Evolutionary conservation across 2,329 filamentous ascomycete species (phyloP).

Genomic region (Penicillium sumatraense): DNA sequence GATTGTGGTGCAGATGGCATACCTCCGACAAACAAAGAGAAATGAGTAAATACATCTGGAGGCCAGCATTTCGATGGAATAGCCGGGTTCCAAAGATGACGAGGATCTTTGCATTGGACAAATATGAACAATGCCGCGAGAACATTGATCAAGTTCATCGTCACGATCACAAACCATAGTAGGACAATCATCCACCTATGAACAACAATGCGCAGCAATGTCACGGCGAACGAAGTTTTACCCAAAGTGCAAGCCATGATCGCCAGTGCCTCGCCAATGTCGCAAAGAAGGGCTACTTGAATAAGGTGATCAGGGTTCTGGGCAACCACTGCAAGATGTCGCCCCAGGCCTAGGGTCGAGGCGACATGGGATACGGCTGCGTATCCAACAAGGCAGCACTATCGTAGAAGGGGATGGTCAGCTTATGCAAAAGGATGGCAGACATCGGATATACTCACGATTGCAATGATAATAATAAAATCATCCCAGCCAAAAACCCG

Average conservation of each 20-base stretch:
- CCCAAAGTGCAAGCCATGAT: conserved; percentile 47
- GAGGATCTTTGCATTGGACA: conserved; percentile 26
- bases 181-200: conserved; percentile 37
- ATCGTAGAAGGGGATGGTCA: not conserved
- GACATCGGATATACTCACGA: conserved; percentile 7
- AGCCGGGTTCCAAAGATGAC: conserved; percentile 23
- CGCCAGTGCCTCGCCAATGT: conserved; percentile 39
- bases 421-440: not conserved
- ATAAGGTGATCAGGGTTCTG: conserved; percentile 19
- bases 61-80: conserved; percentile 29
- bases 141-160: conserved; percentile 28
- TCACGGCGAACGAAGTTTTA: conserved; percentile 47
- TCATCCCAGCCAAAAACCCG: conserved; percentile 25
- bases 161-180: conserved; percentile 41
- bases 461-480: conserved; percentile 19
- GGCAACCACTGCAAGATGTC: conserved; percentile 14
- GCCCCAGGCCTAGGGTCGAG: conserved; percentile 15
- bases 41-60: conserved; percentile 23
- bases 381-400: conserved; percentile 19
- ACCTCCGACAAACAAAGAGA: conserved; percentile 29
- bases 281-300: conserved; percentile 20
- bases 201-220: conserved; percentile 44
- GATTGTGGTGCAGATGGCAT: not conserved
- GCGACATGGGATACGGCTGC: conserved; percentile 24
- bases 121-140: conserved; percentile 26